phyloP scores from a whole-genome alignment of 495 filamentous ascomycete species.

The Trichoderma reesei region DNA sequence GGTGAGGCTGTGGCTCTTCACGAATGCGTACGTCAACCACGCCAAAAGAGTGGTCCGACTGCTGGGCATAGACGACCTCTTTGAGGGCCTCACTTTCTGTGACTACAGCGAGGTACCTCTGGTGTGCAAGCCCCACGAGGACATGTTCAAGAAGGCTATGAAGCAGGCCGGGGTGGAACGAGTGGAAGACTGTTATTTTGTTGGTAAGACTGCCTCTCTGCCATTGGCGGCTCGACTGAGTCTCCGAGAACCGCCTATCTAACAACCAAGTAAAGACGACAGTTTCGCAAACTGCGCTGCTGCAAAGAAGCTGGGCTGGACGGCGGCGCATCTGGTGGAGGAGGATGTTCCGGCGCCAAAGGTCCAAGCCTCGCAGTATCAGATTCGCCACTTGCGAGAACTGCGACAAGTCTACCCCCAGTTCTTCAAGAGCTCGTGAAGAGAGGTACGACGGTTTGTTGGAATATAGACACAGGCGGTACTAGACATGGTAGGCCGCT shows the following conservation, averaged over 20 bases:
- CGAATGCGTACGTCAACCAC: slow-evolving; percentile 91
- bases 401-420: slow-evolving; percentile 63
- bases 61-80: slow-evolving; percentile 73
- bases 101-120: slow-evolving; percentile 63
- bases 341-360: slow-evolving; percentile 48
- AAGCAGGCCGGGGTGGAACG: slow-evolving; percentile 50
- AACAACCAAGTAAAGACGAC: slow-evolving; percentile 56
- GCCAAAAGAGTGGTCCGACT: slow-evolving; percentile 71
- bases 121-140: slow-evolving; percentile 72
- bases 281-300: slow-evolving; percentile 64
- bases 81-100: slow-evolving; percentile 89
- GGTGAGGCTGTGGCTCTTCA: slow-evolving; percentile 86
- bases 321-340: slow-evolving; percentile 71
- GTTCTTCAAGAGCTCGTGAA: slow-evolving; percentile 51
- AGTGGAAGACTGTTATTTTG: slow-evolving; percentile 66
- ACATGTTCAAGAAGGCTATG: slow-evolving; percentile 81
- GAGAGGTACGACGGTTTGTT: no score
- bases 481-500: no score
- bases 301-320: slow-evolving; percentile 71
- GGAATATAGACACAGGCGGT: no score
- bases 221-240: neutral
- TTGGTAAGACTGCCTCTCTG: slow-evolving; percentile 45
- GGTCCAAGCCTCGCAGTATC: slow-evolving; percentile 52
- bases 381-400: slow-evolving; percentile 63
- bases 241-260: slow-evolving; percentile 8